Evolutionary conservation across 164 flowering plant species (phyloP).

Genomic region (Echeveria elegans): DNA sequence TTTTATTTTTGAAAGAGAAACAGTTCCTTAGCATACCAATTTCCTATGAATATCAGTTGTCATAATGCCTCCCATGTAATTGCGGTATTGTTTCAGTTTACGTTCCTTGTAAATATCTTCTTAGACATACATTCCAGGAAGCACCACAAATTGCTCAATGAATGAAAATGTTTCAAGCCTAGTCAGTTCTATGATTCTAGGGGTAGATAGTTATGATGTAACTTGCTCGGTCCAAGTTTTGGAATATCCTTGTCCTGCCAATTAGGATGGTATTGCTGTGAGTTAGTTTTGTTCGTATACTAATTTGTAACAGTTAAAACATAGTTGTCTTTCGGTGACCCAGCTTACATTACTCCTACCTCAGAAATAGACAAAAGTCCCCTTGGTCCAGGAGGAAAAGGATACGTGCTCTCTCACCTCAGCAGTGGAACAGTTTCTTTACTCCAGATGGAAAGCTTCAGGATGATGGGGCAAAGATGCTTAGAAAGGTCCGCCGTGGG

Average conservation of each 20-base stretch:
- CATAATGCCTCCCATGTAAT: no score
- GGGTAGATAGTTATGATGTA: not conserved
- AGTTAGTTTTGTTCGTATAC: not conserved
- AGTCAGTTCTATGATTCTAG: no score
- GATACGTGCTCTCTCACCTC: slow-evolving; percentile 45
- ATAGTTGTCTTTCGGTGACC: not conserved
- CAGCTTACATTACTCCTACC: not conserved
- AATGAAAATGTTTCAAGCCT: no score
- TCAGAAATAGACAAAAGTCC: slow-evolving; percentile 67
- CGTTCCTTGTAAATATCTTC: not conserved
- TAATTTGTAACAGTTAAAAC: not conserved
- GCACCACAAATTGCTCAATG: no score
- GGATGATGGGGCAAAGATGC: slow-evolving; percentile 65
- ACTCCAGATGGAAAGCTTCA: slow-evolving; percentile 62
- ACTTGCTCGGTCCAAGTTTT: not conserved
- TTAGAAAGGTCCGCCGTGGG: slow-evolving; percentile 85
- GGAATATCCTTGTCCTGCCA: not conserved
- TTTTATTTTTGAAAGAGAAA: no score
- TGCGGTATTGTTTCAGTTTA: no score
- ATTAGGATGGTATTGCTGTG: not conserved
- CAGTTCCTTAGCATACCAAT: no score
- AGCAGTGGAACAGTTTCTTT: slow-evolving; percentile 57
- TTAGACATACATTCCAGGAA: no score
- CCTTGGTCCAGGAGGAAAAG: slow-evolving; percentile 92
- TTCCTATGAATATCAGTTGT: no score